phyloP scores from a whole-genome alignment of 2,329 filamentous ascomycete species.

The Dothiorella sarmentorum region DNA sequence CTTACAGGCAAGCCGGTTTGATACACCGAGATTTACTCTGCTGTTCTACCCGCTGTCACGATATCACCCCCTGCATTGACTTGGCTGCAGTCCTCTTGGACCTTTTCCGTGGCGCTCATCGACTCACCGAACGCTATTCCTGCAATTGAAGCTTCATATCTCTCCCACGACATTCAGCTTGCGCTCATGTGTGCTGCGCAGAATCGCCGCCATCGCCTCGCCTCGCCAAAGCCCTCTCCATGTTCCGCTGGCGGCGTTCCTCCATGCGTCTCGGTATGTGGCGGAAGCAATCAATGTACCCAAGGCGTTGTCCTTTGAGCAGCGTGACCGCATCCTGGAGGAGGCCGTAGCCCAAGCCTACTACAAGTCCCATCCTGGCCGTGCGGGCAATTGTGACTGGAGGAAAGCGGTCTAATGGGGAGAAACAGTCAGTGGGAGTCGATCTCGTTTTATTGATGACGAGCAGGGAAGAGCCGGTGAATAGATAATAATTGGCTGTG shows the following conservation, averaged over 20 bases:
- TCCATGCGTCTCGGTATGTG: neutral
- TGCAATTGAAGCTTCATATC: no score
- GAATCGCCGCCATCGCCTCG: neutral
- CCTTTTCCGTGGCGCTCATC: neutral
- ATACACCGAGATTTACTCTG: no score
- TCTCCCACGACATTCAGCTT: neutral
- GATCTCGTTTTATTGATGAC: no score
- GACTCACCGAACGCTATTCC: no score
- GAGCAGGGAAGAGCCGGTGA: no score
- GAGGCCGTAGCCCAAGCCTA: slow-evolving; percentile 76
- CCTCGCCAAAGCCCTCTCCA: slow-evolving; percentile 1
- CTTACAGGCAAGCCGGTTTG: no score
- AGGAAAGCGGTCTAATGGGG: slow-evolving; percentile 77
- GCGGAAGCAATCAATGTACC: slow-evolving; percentile 64
- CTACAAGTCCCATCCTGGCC: slow-evolving; percentile 73
- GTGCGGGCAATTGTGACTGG: slow-evolving; percentile 60
- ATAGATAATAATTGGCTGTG: neutral
- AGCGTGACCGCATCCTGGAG: slow-evolving; percentile 72
- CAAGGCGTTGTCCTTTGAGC: slow-evolving; percentile 66
- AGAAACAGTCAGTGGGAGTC: neutral
- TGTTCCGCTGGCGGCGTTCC: neutral
- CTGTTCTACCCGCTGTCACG: no score
- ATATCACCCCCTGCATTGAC: no score
- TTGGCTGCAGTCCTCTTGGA: neutral
- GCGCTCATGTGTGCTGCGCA: neutral